Evolutionary conservation across 352 stramenopile genomes (phyloP), one percentile per base, ranked within the genome.

Genomic region (Thraustochytrium striatum): DNA sequence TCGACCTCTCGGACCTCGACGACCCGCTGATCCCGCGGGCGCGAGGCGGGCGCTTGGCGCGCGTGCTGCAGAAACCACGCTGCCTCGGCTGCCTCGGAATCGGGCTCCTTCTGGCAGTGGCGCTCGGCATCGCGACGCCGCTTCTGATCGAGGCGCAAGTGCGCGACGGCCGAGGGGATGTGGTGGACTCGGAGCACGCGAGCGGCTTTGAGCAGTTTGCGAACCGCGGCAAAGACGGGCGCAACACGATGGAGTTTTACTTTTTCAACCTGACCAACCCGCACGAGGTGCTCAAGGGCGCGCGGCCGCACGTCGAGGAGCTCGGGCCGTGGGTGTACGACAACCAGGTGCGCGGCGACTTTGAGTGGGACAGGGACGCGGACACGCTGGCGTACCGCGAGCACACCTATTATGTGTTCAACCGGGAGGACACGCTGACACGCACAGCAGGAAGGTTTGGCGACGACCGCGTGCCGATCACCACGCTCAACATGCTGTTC

Each of bases 401-500:
- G 50, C 65, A 75, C 65, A 19, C 41, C 13, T 75, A 72, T 13
- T 75, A 75, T 30, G 65, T 75, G 35, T 75, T 75, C 50, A 38
- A 75, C 50, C 44, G 21, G 1, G 52, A 38, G 21, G 44, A 62
- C 11, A 75, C 65, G 9, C 28, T 61, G 35, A 8, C 11, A 16
- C 65, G 65, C 39, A 75, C 65, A 3, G 2, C 7, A 7, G 65
- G 65, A 13, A 30, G 52, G 11, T 75, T 75, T 7, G 52, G 9
- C 35, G 33, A 39, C n/a, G 65, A 75, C 50, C 16, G 61, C 5
- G 52, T 75, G 13, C 19, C 25, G 25, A 61, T 75, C 32, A 75
- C 50, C 41, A 75, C 65, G 43, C 50, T 75, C 43, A 75, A 75
- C 36, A 75, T 75, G 21, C 65, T 75, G 1, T 75, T 75, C 30